These are phyloP conservation scores for Fusarium praegraminearum DNA, from an alignment of 2,329 filamentous ascomycete species.

Conservation along the genomic window DNA sequence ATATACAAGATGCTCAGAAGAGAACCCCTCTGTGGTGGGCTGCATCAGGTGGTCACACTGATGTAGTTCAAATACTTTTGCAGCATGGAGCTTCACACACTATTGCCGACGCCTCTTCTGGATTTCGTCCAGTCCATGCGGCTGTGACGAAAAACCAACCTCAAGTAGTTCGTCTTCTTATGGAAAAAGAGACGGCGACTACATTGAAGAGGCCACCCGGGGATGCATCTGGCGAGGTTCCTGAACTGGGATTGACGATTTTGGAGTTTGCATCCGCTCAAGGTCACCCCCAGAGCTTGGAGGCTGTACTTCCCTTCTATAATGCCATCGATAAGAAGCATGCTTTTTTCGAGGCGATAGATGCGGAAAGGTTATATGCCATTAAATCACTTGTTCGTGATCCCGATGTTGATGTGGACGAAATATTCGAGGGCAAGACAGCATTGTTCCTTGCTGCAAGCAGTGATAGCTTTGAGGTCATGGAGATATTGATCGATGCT, in stretches of 20 bases:
- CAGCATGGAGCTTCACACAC: conserved; percentile 46
- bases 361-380: conserved; percentile 28
- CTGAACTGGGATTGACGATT: background rate
- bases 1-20: background rate
- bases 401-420: conserved; percentile 51
- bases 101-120: conserved; percentile 9
- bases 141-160: conserved; percentile 45
- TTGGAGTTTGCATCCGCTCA: conserved; percentile 46
- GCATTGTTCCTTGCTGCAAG: conserved; percentile 39
- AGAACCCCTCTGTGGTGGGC: conserved; percentile 40
- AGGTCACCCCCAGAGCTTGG: conserved; percentile 46
- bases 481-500: conserved; percentile 47
- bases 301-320: conserved; percentile 48
- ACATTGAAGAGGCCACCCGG: conserved; percentile 29
- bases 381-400: conserved; percentile 49
- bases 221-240: background rate
- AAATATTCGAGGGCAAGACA: conserved; percentile 35
- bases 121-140: conserved; percentile 50
- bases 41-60: conserved; percentile 39
- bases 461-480: conserved; percentile 13
- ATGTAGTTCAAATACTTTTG: conserved; percentile 37
- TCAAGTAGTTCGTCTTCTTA: conserved; percentile 15
- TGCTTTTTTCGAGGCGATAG: conserved; percentile 48
- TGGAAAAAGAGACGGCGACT: conserved; percentile 49
- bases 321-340: conserved; percentile 39